Conservation (phyloP, 2,329 filamentous ascomycete genomes). For the Fusarium azukiicola region DNA sequence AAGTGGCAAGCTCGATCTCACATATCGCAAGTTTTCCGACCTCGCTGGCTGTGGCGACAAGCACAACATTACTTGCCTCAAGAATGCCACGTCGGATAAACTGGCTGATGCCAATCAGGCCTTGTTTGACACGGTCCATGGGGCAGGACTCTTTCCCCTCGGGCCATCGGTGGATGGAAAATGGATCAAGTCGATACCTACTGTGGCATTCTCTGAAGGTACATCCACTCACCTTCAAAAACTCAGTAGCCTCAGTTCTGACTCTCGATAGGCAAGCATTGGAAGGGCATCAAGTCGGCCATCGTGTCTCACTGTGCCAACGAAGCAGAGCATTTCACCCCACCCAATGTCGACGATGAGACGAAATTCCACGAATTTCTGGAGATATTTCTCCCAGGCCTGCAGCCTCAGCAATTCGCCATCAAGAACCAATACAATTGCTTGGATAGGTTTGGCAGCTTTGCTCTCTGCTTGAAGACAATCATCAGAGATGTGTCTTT, state of each 20-base stretch:
- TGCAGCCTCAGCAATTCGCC: too few species aligned
- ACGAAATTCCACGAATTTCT: neutral
- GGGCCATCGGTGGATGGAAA: neutral
- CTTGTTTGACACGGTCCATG: neutral
- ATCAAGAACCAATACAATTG: too few species aligned
- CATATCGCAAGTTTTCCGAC: neutral
- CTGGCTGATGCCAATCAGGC: neutral
- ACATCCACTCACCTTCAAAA: neutral
- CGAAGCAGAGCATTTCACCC: neutral
- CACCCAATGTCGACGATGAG: neutral
- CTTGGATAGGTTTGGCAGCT: too few species aligned
- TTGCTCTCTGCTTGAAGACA: too few species aligned
- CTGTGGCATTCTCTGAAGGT: slow-evolving; percentile 5
- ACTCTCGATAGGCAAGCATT: neutral
- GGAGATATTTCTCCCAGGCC: neutral
- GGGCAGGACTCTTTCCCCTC: neutral
- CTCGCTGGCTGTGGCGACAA: neutral
- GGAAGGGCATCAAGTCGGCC: neutral
- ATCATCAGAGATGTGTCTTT: neutral
- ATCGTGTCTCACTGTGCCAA: slow-evolving; percentile 8
- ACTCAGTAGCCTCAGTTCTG: too few species aligned
- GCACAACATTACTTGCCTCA: neutral
- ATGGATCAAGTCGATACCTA: slow-evolving; percentile 3
- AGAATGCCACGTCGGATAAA: neutral
- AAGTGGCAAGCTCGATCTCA: neutral